Percentiles rank a stretch among this genome's conserved stretches.
Conservation (phyloP, 805 yeast species). For the Yamadazyma endophytica region DNA sequence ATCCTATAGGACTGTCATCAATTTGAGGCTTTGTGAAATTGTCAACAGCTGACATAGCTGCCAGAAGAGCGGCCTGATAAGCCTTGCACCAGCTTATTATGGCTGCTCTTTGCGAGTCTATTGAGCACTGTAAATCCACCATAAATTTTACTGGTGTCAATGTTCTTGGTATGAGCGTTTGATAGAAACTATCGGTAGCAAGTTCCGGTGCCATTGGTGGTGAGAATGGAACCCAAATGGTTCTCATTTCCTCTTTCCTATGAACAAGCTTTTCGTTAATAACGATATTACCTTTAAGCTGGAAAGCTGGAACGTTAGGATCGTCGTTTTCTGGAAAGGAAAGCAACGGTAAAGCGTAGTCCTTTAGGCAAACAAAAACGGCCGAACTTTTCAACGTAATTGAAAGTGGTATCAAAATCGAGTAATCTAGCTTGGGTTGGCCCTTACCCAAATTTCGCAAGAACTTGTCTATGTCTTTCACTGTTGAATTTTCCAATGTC, state of each 20-base stretch:
- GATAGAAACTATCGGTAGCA: constrained; percentile 47
- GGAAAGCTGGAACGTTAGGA: constrained; percentile 21
- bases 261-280: constrained; percentile 53
- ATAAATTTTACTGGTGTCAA: constrained; percentile 58
- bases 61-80: constrained; percentile 54
- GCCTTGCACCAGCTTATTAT: constrained; percentile 63
- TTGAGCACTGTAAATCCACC: constrained; percentile 44
- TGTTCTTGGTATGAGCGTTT: constrained; percentile 56
- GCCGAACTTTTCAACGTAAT: constrained; percentile 41
- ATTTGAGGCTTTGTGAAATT: constrained; percentile 43
- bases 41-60: constrained; percentile 41
- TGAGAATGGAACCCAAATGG: constrained; percentile 55
- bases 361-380: constrained; percentile 45
- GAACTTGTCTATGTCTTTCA: constrained; percentile 35
- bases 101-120: constrained; percentile 45
- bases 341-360: constrained; percentile 55
- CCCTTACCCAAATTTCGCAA: constrained; percentile 37
- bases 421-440: constrained; percentile 52
- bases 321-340: constrained; percentile 40
- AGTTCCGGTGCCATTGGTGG: constrained; percentile 39
- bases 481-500: constrained; percentile 17
- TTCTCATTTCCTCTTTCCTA: constrained; percentile 40
- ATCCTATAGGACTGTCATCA: constrained; percentile 43
- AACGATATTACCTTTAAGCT: constrained; percentile 43
- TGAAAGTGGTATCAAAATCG: constrained; percentile 50